Evolutionary conservation across 345 rosid species (phyloP).

Genomic region (Sonneratia alba): DNA sequence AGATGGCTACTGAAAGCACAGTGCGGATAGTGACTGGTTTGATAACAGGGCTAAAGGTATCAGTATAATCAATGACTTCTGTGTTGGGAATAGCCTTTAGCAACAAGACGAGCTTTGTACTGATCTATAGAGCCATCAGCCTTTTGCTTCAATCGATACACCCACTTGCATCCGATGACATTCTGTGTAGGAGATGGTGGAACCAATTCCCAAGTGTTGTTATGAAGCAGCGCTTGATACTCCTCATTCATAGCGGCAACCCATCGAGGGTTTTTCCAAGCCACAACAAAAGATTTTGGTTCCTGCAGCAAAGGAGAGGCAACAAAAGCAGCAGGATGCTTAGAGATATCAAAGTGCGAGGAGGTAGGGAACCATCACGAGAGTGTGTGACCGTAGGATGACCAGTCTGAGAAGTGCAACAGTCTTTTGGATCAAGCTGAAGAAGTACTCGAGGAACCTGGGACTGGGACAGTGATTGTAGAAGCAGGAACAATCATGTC

Average conservation of each 20-base stretch:
- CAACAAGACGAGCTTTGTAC: constrained; percentile 7
- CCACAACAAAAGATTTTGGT: constrained; percentile 14
- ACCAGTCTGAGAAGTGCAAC: not conserved
- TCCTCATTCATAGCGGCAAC: not conserved
- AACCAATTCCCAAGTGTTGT: constrained; percentile 3
- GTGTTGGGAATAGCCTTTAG: not conserved
- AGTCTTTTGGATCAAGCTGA: not conserved
- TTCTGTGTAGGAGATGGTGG: not conserved
- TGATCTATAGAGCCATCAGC: not conserved
- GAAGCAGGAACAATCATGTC: too few species aligned
- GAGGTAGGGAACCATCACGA: not conserved
- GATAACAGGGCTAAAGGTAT: constrained; percentile 1
- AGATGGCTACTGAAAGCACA: not conserved
- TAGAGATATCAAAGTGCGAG: not conserved
- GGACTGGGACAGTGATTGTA: too few species aligned
- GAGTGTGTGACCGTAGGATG: not conserved
- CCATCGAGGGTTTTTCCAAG: constrained; percentile 12
- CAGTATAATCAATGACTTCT: not conserved
- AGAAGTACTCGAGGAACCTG: not conserved
- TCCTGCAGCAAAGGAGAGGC: not conserved
- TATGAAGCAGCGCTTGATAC: not conserved
- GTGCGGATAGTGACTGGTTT: not conserved
- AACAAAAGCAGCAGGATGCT: too few species aligned
- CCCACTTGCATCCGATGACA: constrained; percentile 2
- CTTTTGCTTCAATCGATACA: not conserved